phyloP scores from a whole-genome alignment of 768 basidiomycete species.

The Termitomyces sp. region DNA sequence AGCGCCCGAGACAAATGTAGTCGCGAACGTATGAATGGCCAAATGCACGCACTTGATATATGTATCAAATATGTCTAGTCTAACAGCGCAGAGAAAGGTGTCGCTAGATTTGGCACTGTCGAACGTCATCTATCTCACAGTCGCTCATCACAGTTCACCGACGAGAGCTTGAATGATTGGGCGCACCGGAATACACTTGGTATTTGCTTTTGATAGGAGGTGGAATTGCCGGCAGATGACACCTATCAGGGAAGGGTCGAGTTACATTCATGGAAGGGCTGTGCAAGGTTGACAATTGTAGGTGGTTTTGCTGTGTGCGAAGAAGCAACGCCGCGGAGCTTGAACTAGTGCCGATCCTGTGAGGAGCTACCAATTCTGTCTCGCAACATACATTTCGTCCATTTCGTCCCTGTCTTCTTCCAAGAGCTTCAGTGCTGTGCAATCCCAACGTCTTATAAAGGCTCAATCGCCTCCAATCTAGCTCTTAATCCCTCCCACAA shows the following conservation, averaged over 20 bases:
- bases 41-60: no score
- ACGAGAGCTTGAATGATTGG: no score
- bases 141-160: neutral
- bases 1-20: no score
- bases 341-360: neutral
- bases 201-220: neutral
- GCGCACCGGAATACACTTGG: no score
- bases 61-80: no score
- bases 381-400: neutral
- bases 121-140: neutral
- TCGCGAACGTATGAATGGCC: no score
- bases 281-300: no score
- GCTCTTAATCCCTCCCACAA: slow-evolving; percentile 1
- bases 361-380: neutral
- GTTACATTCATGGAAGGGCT: neutral
- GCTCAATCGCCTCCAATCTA: neutral
- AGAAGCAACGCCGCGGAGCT: neutral
- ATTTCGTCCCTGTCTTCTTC: neutral
- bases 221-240: neutral
- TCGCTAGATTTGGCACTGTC: no score
- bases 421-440: slow-evolving; percentile 2
- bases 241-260: neutral
- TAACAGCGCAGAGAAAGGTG: no score
- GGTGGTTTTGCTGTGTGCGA: no score
- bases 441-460: slow-evolving; percentile 8